phyloP scores from a whole-genome alignment of 352 stramenopile species.

The Saprolegnia diclina region DNA sequence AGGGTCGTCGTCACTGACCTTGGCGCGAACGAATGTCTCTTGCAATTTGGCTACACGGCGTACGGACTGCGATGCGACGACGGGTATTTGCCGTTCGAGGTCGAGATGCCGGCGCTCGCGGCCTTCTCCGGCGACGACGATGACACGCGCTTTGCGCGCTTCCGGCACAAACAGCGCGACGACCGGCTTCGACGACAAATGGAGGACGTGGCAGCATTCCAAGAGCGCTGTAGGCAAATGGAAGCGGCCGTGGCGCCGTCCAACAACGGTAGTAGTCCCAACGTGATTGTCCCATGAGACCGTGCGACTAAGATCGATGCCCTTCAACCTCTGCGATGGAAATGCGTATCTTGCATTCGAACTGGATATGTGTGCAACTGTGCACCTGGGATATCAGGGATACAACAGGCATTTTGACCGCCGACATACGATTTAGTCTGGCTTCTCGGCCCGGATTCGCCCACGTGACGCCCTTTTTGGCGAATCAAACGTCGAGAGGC shows the following conservation, averaged over 20 bases:
- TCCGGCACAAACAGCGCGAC: background rate
- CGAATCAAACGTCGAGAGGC: too few relatives aligned
- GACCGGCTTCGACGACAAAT: background rate
- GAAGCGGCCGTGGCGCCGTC: background rate
- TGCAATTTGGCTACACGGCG: constrained; percentile 9
- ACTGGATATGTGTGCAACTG: too few relatives aligned
- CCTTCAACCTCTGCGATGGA: too few relatives aligned
- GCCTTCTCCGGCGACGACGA: background rate
- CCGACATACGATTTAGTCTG: too few relatives aligned
- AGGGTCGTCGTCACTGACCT: constrained; percentile 5
- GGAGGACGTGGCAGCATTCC: constrained; percentile 2
- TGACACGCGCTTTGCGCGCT: background rate
- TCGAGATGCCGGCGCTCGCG: background rate
- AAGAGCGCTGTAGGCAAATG: background rate
- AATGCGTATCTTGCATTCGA: too few relatives aligned
- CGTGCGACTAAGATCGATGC: too few relatives aligned
- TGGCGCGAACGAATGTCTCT: constrained; percentile 8
- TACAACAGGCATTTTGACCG: too few relatives aligned
- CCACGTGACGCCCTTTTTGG: too few relatives aligned
- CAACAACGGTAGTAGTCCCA: too few relatives aligned
- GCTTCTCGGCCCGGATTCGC: too few relatives aligned
- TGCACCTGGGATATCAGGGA: too few relatives aligned
- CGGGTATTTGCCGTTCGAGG: background rate
- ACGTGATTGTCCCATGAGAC: too few relatives aligned
- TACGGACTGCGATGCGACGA: background rate